phyloP scores from a whole-genome alignment of 1,284 basidiomycete genomes.

The Trametes sp. region DNA sequence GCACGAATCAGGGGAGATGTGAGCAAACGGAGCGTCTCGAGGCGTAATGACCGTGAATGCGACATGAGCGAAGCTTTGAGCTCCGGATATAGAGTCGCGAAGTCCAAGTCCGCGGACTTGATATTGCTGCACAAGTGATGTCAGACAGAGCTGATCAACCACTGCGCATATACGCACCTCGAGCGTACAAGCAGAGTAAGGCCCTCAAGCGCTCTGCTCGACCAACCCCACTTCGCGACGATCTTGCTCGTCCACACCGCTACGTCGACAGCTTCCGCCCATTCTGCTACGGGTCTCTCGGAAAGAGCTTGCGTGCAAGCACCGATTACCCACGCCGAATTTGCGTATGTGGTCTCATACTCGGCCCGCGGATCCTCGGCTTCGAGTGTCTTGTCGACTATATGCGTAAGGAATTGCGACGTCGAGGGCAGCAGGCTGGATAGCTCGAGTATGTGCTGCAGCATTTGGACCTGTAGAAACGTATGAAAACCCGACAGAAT shows the following conservation, averaged over 20 bases:
- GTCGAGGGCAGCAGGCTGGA: conserved; percentile 57
- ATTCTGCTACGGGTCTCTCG: conserved; percentile 47
- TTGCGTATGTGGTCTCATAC: conserved; percentile 48
- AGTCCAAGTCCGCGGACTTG: conserved; percentile 39
- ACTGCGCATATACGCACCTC: conserved; percentile 46
- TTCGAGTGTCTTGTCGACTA: conserved; percentile 56
- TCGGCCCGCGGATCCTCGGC: conserved; percentile 42
- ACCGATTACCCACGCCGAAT: conserved; percentile 62
- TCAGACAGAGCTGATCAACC: conserved; percentile 1
- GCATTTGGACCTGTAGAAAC: conserved; percentile 49
- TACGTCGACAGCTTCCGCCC: conserved; percentile 55
- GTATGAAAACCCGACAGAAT: neutral
- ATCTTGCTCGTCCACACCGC: conserved; percentile 54
- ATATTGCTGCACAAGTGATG: conserved; percentile 24
- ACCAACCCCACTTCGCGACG: conserved; percentile 63
- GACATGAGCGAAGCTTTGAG: conserved; percentile 60
- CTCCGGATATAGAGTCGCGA: conserved; percentile 55
- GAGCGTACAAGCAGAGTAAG: conserved; percentile 57
- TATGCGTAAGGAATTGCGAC: conserved; percentile 53
- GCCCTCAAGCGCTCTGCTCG: conserved; percentile 62
- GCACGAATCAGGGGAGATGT: conserved; percentile 52
- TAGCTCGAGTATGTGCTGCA: conserved; percentile 61
- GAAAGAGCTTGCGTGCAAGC: conserved; percentile 56
- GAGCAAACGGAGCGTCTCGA: conserved; percentile 64
- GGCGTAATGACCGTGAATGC: conserved; percentile 63